Base-by-base conservation (phyloP, 768 basidiomycete species). In the Lanmaoa pseudosensibilis region DNA sequence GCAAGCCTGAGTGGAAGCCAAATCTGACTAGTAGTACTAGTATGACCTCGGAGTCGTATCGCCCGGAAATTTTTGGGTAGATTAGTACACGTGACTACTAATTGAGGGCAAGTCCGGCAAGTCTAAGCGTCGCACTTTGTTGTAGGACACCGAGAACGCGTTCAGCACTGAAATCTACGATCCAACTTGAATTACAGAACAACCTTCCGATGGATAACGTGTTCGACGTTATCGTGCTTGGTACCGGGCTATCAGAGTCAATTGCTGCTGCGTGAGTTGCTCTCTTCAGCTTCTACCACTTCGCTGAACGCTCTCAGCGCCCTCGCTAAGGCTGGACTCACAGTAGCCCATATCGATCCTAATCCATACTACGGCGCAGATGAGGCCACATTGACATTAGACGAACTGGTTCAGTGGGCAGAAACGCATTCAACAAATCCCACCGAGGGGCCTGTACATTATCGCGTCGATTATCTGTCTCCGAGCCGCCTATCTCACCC, bases 311-410 rank as follows among this genome's bases (percentile, higher is more conserved):
- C 56, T 30, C 46, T 23, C 72, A 98, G 95, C 40, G 87, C 95
- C 0, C 82, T 98, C 43, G 85, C 95, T 1, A 94, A 93, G 72
- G 84, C 90, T 47, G 93, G 94, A 43, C 86, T 88, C 72, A 88
- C 83, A 57, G 86, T 98, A 27, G 91, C 90, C 0, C 96, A 98
- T 62, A 73, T 98, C 59, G 96, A 98, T 69, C 73, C 78, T 18
- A 90, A 94, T 61, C 69, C 82, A 1, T 91, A 93, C 70, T 98
- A 98, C 64, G 96, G 95, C 44, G 87, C 80, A 15, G 77, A 85
- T 46, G 84, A 94, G 69, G 93, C 95, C 1, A 88, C 86, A 25
- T 70, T 98, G 27, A 86, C 89, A 0, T 75, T 95, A 1, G 85
- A 91, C 53, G 96, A 98, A 67, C 78, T 97, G 18, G 66, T 83